Percentiles rank a stretch among this genome's conserved stretches.
Evolutionary conservation across 495 filamentous ascomycete genomes (phyloP).

Genomic region (Hypoxylon lenormandii): DNA sequence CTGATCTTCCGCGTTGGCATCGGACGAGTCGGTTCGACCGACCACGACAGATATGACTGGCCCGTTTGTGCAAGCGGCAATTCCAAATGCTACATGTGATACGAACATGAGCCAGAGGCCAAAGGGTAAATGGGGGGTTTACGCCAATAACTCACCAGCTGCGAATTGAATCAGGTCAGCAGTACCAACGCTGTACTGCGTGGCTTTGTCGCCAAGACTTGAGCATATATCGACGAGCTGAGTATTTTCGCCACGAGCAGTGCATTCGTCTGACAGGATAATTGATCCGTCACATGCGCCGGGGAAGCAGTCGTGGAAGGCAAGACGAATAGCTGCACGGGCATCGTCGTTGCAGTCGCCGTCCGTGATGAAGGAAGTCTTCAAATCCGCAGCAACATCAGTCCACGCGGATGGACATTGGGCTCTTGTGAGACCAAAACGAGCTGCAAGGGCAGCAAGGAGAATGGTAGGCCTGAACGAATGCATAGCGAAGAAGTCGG

Average conservation of each 20-base stretch:
- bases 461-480: slow-evolving; percentile 22
- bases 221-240: slow-evolving; percentile 39
- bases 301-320: slow-evolving; percentile 47
- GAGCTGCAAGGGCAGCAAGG: slow-evolving; percentile 16
- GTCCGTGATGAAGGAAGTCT: slow-evolving; percentile 27
- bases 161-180: slow-evolving; percentile 46
- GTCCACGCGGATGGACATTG: slow-evolving; percentile 44
- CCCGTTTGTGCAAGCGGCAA: slow-evolving; percentile 36
- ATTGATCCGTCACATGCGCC: slow-evolving; percentile 42
- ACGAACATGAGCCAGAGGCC: slow-evolving; percentile 8
- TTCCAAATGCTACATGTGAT: slow-evolving; percentile 25
- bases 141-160: slow-evolving; percentile 34
- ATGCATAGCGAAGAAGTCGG: slow-evolving; percentile 18
- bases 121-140: neutral
- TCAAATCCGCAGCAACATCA: slow-evolving; percentile 41
- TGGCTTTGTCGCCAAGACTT: slow-evolving; percentile 34
- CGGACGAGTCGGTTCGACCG: slow-evolving; percentile 39
- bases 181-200: slow-evolving; percentile 33
- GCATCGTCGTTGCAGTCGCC: slow-evolving; percentile 42
- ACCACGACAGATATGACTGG: slow-evolving; percentile 39
- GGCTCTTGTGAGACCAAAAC: slow-evolving; percentile 11
- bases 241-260: slow-evolving; percentile 34
- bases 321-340: slow-evolving; percentile 43
- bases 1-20: slow-evolving; percentile 27
- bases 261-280: slow-evolving; percentile 41